Conservation (phyloP, 495 filamentous ascomycete species). For the Aspergillus cavernicola region DNA sequence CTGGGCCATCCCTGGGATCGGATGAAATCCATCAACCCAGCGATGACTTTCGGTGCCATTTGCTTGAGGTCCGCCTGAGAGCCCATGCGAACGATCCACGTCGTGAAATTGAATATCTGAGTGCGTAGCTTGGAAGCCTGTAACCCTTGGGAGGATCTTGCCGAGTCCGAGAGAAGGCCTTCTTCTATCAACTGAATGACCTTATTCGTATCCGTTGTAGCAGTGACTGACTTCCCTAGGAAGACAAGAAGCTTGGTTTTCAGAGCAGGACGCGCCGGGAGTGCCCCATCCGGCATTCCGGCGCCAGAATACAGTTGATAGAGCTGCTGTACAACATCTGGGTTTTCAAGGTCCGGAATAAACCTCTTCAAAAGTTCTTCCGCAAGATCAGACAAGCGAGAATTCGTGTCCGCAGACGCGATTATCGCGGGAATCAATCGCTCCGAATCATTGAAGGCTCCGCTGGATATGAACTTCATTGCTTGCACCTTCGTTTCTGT, state of each 20-base stretch:
- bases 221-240: slow-evolving; percentile 69
- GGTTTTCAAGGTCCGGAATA: slow-evolving; percentile 63
- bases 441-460: slow-evolving; percentile 76
- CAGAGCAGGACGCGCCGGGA: slow-evolving; percentile 61
- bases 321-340: slow-evolving; percentile 55
- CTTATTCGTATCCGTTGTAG: slow-evolving; percentile 59
- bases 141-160: slow-evolving; percentile 53
- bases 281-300: slow-evolving; percentile 34
- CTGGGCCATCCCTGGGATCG: slow-evolving; percentile 81
- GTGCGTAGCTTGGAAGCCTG: slow-evolving; percentile 70
- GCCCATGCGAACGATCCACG: slow-evolving; percentile 79
- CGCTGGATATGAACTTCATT: slow-evolving; percentile 71
- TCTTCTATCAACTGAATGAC: slow-evolving; percentile 68
- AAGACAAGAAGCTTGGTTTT: slow-evolving; percentile 70
- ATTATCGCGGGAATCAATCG: slow-evolving; percentile 79
- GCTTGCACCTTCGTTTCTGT: slow-evolving; percentile 63
- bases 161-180: slow-evolving; percentile 50
- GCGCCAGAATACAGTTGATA: slow-evolving; percentile 66
- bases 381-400: slow-evolving; percentile 70
- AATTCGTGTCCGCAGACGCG: slow-evolving; percentile 77
- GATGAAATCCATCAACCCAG: slow-evolving; percentile 69
- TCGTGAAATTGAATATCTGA: slow-evolving; percentile 84
- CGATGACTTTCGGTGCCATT: slow-evolving; percentile 68
- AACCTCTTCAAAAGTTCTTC: slow-evolving; percentile 83
- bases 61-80: slow-evolving; percentile 52